Evolutionary conservation across 352 stramenopile species (phyloP).

Genomic region (Pythium rhizo-oryzae): DNA sequence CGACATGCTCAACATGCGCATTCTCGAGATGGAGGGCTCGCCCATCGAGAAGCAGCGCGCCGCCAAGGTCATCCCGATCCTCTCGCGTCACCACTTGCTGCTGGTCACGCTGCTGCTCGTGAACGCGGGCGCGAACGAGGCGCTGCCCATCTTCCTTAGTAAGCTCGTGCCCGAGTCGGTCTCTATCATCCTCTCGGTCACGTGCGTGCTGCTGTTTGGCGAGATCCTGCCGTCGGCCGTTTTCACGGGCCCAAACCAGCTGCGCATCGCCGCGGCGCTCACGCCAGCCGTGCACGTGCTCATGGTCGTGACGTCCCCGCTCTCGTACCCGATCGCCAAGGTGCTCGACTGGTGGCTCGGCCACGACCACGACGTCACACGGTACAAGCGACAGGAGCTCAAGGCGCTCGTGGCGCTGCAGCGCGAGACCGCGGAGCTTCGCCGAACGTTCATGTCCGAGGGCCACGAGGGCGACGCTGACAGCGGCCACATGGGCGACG

Average conservation of each 20-base stretch:
- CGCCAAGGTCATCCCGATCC: slow-evolving; percentile 81
- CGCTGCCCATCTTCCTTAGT: slow-evolving; percentile 95
- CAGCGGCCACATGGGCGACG: not conserved
- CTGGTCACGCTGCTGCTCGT: slow-evolving; percentile 95
- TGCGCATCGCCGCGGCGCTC: slow-evolving; percentile 86
- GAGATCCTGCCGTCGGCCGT: slow-evolving; percentile 96
- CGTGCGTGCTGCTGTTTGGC: slow-evolving; percentile 94
- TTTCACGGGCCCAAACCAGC: slow-evolving; percentile 95
- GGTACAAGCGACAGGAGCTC: slow-evolving; percentile 91
- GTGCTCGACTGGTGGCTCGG: slow-evolving; percentile 89
- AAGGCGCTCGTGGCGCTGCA: slow-evolving; percentile 85
- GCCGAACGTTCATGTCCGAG: slow-evolving; percentile 19
- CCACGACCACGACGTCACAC: slow-evolving; percentile 63
- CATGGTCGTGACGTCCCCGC: slow-evolving; percentile 85
- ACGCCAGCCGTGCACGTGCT: slow-evolving; percentile 83
- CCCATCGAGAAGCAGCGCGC: slow-evolving; percentile 78
- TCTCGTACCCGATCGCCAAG: slow-evolving; percentile 92
- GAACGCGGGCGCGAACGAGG: slow-evolving; percentile 94
- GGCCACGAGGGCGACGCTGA: slow-evolving; percentile 3
- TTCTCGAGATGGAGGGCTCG: slow-evolving; percentile 76
- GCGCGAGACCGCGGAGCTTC: slow-evolving; percentile 45
- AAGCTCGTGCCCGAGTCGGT: slow-evolving; percentile 83
- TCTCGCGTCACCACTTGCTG: slow-evolving; percentile 92
- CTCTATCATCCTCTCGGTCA: slow-evolving; percentile 96
- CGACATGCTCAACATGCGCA: slow-evolving; percentile 83